Evolutionary conservation across 768 basidiomycete species (phyloP).

Genomic region (Xerocomus spinulosus): DNA sequence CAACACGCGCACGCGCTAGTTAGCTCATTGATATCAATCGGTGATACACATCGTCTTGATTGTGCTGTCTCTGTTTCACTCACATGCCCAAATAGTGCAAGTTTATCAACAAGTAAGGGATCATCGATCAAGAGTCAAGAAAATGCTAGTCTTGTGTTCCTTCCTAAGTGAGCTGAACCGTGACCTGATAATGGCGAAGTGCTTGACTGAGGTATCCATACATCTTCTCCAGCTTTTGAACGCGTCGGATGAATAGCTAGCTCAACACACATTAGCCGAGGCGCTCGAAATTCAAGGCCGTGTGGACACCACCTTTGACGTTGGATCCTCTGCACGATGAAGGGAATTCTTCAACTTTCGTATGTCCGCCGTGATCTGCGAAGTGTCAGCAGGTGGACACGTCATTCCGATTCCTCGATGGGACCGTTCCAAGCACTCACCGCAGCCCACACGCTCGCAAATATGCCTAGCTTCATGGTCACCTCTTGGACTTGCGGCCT

Average conservation of each 20-base stretch:
- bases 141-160: neutral
- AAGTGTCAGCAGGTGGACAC: neutral
- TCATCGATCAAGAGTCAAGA: slow-evolving; percentile 1
- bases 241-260: slow-evolving; percentile 14
- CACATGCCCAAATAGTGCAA: too few relatives aligned
- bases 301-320: slow-evolving; percentile 8
- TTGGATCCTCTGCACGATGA: slow-evolving; percentile 5
- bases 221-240: slow-evolving; percentile 13
- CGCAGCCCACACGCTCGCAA: slow-evolving; percentile 18
- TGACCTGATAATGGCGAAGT: slow-evolving; percentile 21
- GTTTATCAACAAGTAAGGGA: too few relatives aligned
- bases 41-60: too few relatives aligned
- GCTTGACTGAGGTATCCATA: slow-evolving; percentile 20
- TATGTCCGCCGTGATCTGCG: slow-evolving; percentile 19
- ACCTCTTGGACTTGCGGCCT: slow-evolving; percentile 18
- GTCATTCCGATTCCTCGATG: neutral
- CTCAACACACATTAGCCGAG: neutral
- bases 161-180: slow-evolving; percentile 9
- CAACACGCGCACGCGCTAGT: too few relatives aligned
- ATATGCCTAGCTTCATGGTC: slow-evolving; percentile 14
- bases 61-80: too few relatives aligned
- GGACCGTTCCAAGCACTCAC: slow-evolving; percentile 11
- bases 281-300: neutral
- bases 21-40: too few relatives aligned
- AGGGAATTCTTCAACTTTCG: slow-evolving; percentile 10